A percentile compares a stretch with the other conserved stretches of the same genome.
Evolutionary conservation across 2,329 filamentous ascomycete genomes (phyloP).

Genomic region (Colletotrichum higginsianum): DNA sequence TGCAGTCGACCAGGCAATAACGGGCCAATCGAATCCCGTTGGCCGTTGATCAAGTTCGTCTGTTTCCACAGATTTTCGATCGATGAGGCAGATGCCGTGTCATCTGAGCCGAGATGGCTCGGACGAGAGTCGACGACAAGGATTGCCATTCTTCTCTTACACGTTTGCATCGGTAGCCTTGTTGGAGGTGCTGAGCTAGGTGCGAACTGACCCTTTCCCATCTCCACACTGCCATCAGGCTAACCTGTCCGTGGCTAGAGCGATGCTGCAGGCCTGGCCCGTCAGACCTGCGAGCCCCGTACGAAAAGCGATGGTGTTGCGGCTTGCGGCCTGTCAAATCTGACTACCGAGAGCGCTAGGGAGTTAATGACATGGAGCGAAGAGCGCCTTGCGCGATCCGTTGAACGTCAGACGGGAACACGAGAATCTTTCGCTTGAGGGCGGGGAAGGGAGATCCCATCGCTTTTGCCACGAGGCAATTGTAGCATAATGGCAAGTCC

Average conservation of each 20-base stretch:
- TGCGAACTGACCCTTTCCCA: slow-evolving; percentile 26
- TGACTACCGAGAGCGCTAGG: background rate
- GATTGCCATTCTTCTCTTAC: slow-evolving; percentile 2
- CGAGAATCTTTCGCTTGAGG: slow-evolving; percentile 30
- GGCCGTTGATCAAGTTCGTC: slow-evolving; percentile 37
- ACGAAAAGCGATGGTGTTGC: slow-evolving; percentile 16
- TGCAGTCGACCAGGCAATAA: background rate
- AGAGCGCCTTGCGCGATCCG: slow-evolving; percentile 31
- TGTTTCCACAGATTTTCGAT: slow-evolving; percentile 38
- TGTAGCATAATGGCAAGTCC: slow-evolving; percentile 18
- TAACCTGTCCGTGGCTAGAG: slow-evolving; percentile 29
- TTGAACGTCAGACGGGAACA: slow-evolving; percentile 3
- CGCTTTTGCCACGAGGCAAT: slow-evolving; percentile 14
- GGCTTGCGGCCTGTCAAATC: slow-evolving; percentile 26
- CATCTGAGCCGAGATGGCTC: slow-evolving; percentile 36
- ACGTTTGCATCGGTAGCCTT: slow-evolving; percentile 1
- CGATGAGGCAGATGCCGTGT: slow-evolving; percentile 39
- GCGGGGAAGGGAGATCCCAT: slow-evolving; percentile 22
- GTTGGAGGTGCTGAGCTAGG: background rate
- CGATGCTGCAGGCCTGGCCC: slow-evolving; percentile 15
- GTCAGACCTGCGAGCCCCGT: slow-evolving; percentile 23
- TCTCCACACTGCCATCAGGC: slow-evolving; percentile 37
- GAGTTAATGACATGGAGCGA: background rate
- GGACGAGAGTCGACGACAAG: slow-evolving; percentile 25
- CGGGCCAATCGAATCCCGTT: slow-evolving; percentile 30